Base-by-base conservation (phyloP, 371 early-diverging fungal species). In the Caulochytrium protostelioides region DNA sequence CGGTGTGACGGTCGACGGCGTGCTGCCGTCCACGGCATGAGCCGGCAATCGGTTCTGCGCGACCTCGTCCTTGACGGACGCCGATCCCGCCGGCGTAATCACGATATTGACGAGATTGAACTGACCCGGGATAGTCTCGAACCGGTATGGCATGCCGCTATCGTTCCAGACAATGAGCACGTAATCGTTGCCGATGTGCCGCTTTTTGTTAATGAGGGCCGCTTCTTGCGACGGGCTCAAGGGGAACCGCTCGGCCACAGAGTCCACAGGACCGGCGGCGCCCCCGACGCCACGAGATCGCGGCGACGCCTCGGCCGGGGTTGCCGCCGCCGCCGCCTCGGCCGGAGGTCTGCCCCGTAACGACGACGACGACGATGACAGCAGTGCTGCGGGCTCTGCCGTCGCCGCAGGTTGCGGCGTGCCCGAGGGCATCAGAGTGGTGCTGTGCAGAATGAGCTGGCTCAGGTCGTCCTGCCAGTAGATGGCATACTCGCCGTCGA, bases 121-220 rank as follows among this genome's bases (percentile, higher is more conserved):
- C 51, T 94, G 85, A 5, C 82, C 76, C 0, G 84, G 78, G 14
- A 91, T 54, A 1, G 89, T 91, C 37, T 84, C 74, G 54, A 87
- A 84, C 20, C 65, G 65, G 49, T 81, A 90, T 6, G 70, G 67
- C 2, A 41, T 35, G 3, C 83, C 86, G 14, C 78, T 74, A 43
- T 94, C 90, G 44, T 89, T 84, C 47, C 77, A 94, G 10, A 90
- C 77, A 40, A 94, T 74, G 20, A 75, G 68, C 22, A 91, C 83
- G 59, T 70, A 91, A 49, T 91, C 87, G 47, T 94, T 94, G 27
- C 91, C 95, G 35, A 94, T 81, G 49, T 90, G 90, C 14, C 87
- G 62, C 56, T 94, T 94, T 49, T 94, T 94, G 28, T 54, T 57
- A 28, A 65, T 71, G 49, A 76, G 73, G 29, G 63, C 59, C 13